Evolutionary conservation across 2,329 filamentous ascomycete genomes (phyloP), one percentile per base, ranked within the genome.

Genomic region (Fusarium liriodendri): DNA sequence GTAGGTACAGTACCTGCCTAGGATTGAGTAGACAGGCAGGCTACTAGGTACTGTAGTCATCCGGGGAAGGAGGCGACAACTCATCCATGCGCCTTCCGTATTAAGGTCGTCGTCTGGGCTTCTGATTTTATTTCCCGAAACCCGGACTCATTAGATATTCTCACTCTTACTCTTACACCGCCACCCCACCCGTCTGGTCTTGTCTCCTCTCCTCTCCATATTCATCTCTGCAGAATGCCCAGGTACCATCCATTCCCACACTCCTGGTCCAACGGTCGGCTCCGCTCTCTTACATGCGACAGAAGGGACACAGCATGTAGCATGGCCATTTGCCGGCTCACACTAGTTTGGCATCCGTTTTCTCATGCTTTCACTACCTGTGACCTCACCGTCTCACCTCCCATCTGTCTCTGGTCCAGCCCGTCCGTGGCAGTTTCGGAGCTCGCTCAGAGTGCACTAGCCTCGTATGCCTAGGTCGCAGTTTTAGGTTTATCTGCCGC

Each of bases 401-500:
- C 25, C 54, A 37, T 58, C 33, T 42, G 59, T 62, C 62, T 22
- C 22, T 22, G 65, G 69, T 37, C 72, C 69, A 61, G 68, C 25
- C 22, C 22, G 22, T 22, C 22, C 47, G 25, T 37, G 47, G 47
- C 27, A 52, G 47, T 52, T 52, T 52, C 47, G 47, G 47, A 52
- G 27, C 47, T 52, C 27, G 33, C 42, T 69, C 32, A 52, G 58
- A 58, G 50, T 14, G 61, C 50, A 70, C 57, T 59, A 71, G 62
- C 32, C 54, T 52, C 45, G 27, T 62, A 27, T 37, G 64, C 54
- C 64, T 54, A 57, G 47, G 37, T 50, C 67, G 52, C 50, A 47
- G 52, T 72, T 74, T 74, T 72, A 68, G 69, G 62, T 74, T 74
- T 74, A 74, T 74, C 72, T 74, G 72, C 71, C 58, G 71, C 64